Evolutionary conservation across 768 basidiomycete species (phyloP), one percentile per base, ranked within the genome.

Genomic region (Suillus lakei): DNA sequence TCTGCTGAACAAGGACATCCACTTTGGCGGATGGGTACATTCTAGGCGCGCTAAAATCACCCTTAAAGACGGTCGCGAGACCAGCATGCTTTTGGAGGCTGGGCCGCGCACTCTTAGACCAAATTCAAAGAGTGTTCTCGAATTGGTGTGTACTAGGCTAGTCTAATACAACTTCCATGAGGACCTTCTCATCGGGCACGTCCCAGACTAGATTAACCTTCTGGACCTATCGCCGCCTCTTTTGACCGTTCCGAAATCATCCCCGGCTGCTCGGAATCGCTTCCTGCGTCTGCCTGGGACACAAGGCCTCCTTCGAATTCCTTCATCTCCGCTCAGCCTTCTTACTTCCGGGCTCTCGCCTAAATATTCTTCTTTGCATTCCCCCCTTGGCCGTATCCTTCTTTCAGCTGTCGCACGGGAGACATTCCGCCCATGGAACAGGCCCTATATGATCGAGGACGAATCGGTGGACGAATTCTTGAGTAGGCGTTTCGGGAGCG

Each of bases 81-180:
- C 78, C 15, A 72, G 74, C 5, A 83, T 95, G 12, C 73, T 93
- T 4, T 80, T 98, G 6, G 97, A 99, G 79, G 83, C 86, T 28
- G 97, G 97, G 1, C 96, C 97, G 30, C 81, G 96, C 46, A 96
- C 93, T 18, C 80, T 99, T 36, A 78, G 96, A 43, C 94, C 96
- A 0, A 88, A 88, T 60, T 86, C 91, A 7, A 85, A 84, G 64
- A 79, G 89, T 4, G 83, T 95, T 38, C 79, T 98, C 15, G 91
- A 95, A 71, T 74, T 98, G 79, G 97, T 95, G 72, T 76, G 63
- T 77, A 39, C 34, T 67, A 44, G 53, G 50, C 30, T 50, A 28
- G 30, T 43, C 23, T 26, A 28, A 21, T 38, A n/a, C 51, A 18
- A 59, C 56, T 18, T n/a, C 23, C 9, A 7, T 61, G 46, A 66